These are phyloP conservation scores for Pseudodiploospora longispora DNA, from an alignment of 2,329 filamentous ascomycete species.

Conservation along the genomic window DNA sequence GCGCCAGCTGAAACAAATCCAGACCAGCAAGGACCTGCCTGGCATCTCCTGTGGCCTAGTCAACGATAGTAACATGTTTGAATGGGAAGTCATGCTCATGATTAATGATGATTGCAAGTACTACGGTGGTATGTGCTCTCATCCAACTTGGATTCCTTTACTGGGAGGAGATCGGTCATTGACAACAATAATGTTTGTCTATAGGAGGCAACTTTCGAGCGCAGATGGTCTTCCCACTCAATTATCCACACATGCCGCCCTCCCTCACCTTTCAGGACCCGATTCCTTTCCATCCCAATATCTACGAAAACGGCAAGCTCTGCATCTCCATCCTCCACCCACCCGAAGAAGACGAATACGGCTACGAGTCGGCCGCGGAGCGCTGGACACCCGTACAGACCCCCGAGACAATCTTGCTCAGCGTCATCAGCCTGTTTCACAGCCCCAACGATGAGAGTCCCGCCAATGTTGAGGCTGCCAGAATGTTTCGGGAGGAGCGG, in stretches of 20 bases:
- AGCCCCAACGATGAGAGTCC: conserved; percentile 93
- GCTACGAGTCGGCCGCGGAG: conserved; percentile 85
- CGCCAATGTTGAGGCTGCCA: conserved; percentile 88
- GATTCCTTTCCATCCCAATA: conserved; percentile 87
- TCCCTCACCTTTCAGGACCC: conserved; percentile 80
- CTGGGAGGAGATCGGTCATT: too few species aligned
- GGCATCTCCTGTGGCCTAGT: conserved; percentile 90
- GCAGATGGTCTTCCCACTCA: conserved; percentile 69
- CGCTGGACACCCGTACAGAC: conserved; percentile 93
- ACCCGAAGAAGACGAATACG: conserved; percentile 86
- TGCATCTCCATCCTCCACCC: conserved; percentile 94
- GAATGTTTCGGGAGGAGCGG: conserved; percentile 74
- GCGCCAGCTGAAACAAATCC: conserved; percentile 90
- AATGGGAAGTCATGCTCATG: conserved; percentile 99
- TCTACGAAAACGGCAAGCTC: conserved; percentile 79
- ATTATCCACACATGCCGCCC: conserved; percentile 83
- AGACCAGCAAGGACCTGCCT: conserved; percentile 80
- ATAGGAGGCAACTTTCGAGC: conserved; percentile 89
- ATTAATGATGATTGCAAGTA: conserved; percentile 89
- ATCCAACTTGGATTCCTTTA: background rate
- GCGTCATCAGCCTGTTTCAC: conserved; percentile 85
- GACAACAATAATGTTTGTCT: background rate
- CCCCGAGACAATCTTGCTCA: conserved; percentile 87
- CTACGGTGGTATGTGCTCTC: conserved; percentile 64
- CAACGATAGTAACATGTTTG: conserved; percentile 79